Base-by-base conservation (phyloP, 176 grass and related monocot genomes). In the Puya raimondii region DNA sequence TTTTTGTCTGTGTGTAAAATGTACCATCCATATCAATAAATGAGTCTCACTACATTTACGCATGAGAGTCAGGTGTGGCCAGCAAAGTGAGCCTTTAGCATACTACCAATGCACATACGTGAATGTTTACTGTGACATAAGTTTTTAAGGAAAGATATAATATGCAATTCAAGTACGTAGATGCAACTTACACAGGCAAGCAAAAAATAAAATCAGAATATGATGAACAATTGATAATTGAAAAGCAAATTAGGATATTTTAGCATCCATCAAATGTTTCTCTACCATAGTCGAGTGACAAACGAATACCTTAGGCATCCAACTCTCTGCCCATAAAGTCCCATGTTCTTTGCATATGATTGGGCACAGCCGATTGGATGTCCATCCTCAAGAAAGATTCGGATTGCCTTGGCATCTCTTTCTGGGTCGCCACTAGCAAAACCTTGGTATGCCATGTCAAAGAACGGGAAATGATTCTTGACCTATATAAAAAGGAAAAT, bases 371-470 rank as follows among this genome's bases (percentile, higher is more conserved):
- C 94, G 86, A 99, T 99, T 70, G 88, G 78, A 68, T 90, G 86
- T 33, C 94, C 89, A 80, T 99, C 94, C 75, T 99, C 82, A 81
- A 99, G 89, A 78, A 99, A 99, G 67, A 99, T 99, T 49, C 80
- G 78, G 64, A 97, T 92, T 75, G 94, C 86, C 61, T 93, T 97
- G 1, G 84, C 94, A 89, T 97, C 89, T 84, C 82, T 92, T 66
- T 93, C 89, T 73, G 89, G 84, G 79, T 99, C 84, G 69, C 89
- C 94, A 2, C 82, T 99, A 49, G 94, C 94, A 90, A 99, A 99
- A 65, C 94, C 89, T 99, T 99, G 94, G 78, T 93, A 99, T 51
- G 94, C 89, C 94, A 99, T 99, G 72, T 99, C 94, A 90, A 99
- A 99, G 68, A 99, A 93, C 59, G 94, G 89, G 73, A 99, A 99